Conservation (phyloP, 164 flowering plant species). For the Vitis cinerea region DNA sequence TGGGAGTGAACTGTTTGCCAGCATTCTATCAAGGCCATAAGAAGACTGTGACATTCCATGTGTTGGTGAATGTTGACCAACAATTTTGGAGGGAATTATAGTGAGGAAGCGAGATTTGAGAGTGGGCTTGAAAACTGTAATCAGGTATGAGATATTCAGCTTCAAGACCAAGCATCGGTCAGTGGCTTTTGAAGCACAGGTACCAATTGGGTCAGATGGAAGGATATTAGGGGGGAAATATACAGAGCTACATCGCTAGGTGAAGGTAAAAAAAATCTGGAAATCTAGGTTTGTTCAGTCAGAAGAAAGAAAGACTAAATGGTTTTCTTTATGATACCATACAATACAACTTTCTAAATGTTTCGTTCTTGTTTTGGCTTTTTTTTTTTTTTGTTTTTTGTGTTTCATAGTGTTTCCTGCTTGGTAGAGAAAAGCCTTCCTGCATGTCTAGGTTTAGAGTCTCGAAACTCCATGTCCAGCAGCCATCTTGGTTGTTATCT, state of each 20-base stretch:
- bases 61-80: neutral
- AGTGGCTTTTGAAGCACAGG: slow-evolving; percentile 18
- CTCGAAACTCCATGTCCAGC: no score
- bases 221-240: slow-evolving; percentile 4
- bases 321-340: neutral
- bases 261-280: neutral
- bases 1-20: slow-evolving; percentile 7
- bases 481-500: no score
- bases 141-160: slow-evolving; percentile 17
- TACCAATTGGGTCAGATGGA: slow-evolving; percentile 15
- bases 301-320: no score
- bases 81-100: neutral
- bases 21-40: slow-evolving; percentile 18
- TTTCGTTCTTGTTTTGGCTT: neutral
- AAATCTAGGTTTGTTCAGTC: neutral
- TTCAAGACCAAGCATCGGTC: slow-evolving; percentile 17
- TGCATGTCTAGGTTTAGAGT: no score
- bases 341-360: no score
- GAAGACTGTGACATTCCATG: slow-evolving; percentile 9
- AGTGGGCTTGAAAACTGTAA: slow-evolving; percentile 11
- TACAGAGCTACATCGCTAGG: slow-evolving; percentile 2
- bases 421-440: no score
- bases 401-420: no score
- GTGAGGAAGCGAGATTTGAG: neutral
- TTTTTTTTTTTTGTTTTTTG: neutral